Conservation (phyloP, 345 rosid species). For the Eucalyptus erythrocorys region DNA sequence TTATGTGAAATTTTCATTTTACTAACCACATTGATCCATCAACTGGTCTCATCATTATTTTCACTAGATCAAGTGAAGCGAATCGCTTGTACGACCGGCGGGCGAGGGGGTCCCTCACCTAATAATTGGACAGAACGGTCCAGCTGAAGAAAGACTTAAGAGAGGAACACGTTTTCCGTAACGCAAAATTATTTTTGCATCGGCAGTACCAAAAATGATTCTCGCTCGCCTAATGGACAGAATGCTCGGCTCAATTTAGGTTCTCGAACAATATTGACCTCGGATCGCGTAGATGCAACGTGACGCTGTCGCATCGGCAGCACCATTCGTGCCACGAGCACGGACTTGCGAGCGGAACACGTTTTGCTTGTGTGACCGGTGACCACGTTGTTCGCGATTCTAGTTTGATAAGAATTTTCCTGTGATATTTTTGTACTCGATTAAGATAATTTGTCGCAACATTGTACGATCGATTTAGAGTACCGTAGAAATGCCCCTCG, state of each 20-base stretch:
- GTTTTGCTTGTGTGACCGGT: too few relatives aligned
- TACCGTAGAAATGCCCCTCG: not conserved
- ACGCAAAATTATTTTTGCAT: too few relatives aligned
- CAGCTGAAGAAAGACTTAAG: too few relatives aligned
- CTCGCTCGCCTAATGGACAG: not conserved
- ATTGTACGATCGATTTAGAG: not conserved
- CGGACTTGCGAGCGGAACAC: too few relatives aligned
- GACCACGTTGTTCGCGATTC: not conserved
- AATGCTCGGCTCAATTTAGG: not conserved
- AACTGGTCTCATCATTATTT: not conserved
- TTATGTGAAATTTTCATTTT: too few relatives aligned
- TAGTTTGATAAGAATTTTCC: not conserved
- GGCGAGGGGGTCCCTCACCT: not conserved
- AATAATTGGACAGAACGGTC: not conserved
- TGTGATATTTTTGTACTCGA: not conserved
- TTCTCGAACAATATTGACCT: too few relatives aligned
- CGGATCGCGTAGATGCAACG: too few relatives aligned
- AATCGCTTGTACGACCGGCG: not conserved
- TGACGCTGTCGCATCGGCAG: too few relatives aligned
- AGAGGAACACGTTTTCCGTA: too few relatives aligned
- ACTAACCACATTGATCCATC: not conserved
- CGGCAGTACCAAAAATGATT: too few relatives aligned
- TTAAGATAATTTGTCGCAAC: not conserved
- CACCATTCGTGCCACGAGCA: too few relatives aligned
- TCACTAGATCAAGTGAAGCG: not conserved